Evolutionary conservation across 2,329 filamentous ascomycete genomes (phyloP), one percentile per base, ranked within the genome.

Genomic region (Esteya vermicola): DNA sequence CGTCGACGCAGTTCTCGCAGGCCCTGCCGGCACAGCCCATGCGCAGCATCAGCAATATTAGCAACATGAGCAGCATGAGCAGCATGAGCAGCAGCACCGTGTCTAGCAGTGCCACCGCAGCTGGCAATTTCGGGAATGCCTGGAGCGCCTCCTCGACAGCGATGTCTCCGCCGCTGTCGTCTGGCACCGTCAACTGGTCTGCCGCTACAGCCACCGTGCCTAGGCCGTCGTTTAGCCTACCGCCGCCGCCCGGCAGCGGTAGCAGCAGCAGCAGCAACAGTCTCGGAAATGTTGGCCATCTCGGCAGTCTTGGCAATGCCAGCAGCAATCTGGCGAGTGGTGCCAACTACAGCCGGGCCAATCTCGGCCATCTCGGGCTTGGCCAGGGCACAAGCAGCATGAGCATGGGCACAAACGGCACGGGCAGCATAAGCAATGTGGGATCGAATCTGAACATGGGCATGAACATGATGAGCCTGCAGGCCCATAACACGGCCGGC

Each of bases 1-100:
- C 70, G 4, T 61, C 68, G 13, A 79, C 75, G 2, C 75, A 81
- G 53, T 79, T 68, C 52, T 78, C 75, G 3, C 66, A 78, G 44
- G 75, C 75, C 0, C 54, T 77, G 23, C 70, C 70, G 40, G 68
- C 70, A 2, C 55, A 55, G 18, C 51, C 49, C 1, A 18, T 43
- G 4, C 6, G 12, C 20, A 22, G 28, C 28, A 4, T 19, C 42
- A n/a, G n/a, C n/a, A n/a, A n/a, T n/a, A n/a, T 43, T 30, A 39
- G 39, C 41, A 45, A 41, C 51, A 38, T 21, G 45, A 35, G 35
- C 47, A 18, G 9, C 34, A 7, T 3, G 23, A 40, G 6, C 34
- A 32, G n/a, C 9, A 30, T n/a, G n/a, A n/a, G n/a, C n/a, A n/a
- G n/a, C n/a, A n/a, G n/a, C n/a, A n/a, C n/a, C n/a, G n/a, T n/a